Evolutionary conservation across 208 protist genomes (phyloP), one percentile per base, ranked within the genome.

Genomic region (Trypanosoma mega): DNA sequence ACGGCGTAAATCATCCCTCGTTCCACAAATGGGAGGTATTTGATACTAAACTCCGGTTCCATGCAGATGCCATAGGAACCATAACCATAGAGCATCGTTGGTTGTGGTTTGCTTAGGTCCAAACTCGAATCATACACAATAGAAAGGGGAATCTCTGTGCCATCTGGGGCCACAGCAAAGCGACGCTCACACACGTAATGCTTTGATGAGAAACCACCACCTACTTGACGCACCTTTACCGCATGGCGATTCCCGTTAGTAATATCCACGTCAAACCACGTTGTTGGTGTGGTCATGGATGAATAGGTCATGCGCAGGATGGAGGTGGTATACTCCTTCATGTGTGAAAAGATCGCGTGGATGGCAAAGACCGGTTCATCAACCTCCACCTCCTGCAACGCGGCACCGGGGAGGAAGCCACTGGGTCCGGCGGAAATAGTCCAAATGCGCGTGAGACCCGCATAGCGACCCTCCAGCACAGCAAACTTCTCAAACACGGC

Each of bases 1-100:
- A 98, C 72, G 39, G 71, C 90, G 65, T 87, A 97, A 51, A 97
- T 76, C 72, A 98, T 82, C 44, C 93, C 96, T 30, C 92, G 78
- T 36, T 97, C 90, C 30, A 86, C 68, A 65, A 92, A 87, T 26
- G 87, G 84, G 39, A 97, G 57, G 63, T 82, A 77, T 61, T 76
- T 74, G 51, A 86, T 85, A 36, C 36, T 75, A 67, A 97, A 97
- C 55, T 72, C 61, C 2, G 92, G 87, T 65, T 97, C 92, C 71
- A 93, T 80, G 58, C 70, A 93, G 23, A 89, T 12, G 47, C 92
- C 92, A 70, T 97, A 97, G 69, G 72, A 81, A 62, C 92, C 92
- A 74, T 97, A 97, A 52, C 77, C 92, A 74, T 97, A 96, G 2
- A 97, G 71, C 67, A 96, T 74, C 47, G 83, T 91, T 18, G 90